These are phyloP conservation scores for Musa beccarii DNA, from an alignment of 176 grass and related monocot species.

Conservation along the genomic window DNA sequence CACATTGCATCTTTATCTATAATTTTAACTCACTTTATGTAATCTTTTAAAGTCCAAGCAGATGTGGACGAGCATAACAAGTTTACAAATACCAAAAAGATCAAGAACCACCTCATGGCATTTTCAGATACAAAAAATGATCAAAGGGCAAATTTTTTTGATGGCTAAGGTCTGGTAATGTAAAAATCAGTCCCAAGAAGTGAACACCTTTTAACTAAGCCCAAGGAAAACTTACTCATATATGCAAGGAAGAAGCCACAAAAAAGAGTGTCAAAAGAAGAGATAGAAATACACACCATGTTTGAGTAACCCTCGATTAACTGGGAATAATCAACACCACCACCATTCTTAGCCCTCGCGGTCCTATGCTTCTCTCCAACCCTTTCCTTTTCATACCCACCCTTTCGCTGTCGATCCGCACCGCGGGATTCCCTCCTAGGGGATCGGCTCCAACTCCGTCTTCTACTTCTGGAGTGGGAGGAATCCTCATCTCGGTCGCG, in stretches of 20 bases:
- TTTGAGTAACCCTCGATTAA: conserved; percentile 74
- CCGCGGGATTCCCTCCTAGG: conserved; percentile 20
- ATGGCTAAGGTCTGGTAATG: too few species aligned
- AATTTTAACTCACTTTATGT: too few species aligned
- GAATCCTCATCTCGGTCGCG: conserved; percentile 1
- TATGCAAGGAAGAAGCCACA: neutral
- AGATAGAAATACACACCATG: conserved; percentile 49
- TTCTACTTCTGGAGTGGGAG: conserved; percentile 4
- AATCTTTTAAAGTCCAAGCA: too few species aligned
- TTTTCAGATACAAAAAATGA: too few species aligned
- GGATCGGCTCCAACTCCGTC: conserved; percentile 17
- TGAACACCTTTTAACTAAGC: too few species aligned
- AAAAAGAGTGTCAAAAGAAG: neutral
- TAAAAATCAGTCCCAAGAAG: too few species aligned
- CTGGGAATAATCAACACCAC: conserved; percentile 49
- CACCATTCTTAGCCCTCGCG: conserved; percentile 32
- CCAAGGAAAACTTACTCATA: neutral
- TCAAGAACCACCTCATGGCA: too few species aligned
- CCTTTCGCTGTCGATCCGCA: conserved; percentile 29
- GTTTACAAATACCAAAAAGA: too few species aligned
- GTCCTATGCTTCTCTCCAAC: conserved; percentile 19
- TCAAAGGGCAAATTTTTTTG: too few species aligned
- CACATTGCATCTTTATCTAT: too few species aligned
- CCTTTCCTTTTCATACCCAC: neutral
- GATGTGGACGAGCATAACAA: too few species aligned